These are phyloP conservation scores for Pseudocercospora eumusae DNA, from an alignment of 2,329 filamentous ascomycete genomes.

Conservation along the genomic window DNA sequence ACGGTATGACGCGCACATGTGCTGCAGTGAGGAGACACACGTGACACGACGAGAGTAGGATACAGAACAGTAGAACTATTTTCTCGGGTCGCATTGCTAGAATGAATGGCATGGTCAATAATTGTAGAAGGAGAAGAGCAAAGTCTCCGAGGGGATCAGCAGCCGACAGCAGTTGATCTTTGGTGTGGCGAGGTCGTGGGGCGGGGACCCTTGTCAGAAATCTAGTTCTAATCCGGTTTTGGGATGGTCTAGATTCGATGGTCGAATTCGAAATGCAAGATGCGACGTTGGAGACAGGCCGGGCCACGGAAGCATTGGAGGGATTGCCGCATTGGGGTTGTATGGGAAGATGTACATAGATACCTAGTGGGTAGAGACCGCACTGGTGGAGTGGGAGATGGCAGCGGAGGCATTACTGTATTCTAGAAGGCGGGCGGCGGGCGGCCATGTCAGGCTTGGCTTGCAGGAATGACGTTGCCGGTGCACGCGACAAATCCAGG, in stretches of 20 bases:
- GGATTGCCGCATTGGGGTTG: no score
- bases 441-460: not conserved
- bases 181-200: not conserved
- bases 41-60: not conserved
- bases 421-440: not conserved
- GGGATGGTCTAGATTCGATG: constrained; percentile 5
- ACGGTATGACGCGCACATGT: not conserved
- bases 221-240: not conserved
- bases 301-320: not conserved
- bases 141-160: not conserved
- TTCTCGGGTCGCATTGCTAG: no score
- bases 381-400: not conserved
- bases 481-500: constrained; percentile 3
- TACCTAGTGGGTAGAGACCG: no score
- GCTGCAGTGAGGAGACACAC: not conserved
- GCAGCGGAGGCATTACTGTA: not conserved
- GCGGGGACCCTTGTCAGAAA: not conserved
- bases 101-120: no score
- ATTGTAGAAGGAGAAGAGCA: no score
- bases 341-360: no score
- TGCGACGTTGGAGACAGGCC: not conserved
- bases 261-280: not conserved
- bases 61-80: no score
- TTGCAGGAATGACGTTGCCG: not conserved
- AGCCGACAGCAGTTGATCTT: not conserved